Conservation (phyloP, 768 basidiomycete species). For the Trametes coccinea region DNA sequence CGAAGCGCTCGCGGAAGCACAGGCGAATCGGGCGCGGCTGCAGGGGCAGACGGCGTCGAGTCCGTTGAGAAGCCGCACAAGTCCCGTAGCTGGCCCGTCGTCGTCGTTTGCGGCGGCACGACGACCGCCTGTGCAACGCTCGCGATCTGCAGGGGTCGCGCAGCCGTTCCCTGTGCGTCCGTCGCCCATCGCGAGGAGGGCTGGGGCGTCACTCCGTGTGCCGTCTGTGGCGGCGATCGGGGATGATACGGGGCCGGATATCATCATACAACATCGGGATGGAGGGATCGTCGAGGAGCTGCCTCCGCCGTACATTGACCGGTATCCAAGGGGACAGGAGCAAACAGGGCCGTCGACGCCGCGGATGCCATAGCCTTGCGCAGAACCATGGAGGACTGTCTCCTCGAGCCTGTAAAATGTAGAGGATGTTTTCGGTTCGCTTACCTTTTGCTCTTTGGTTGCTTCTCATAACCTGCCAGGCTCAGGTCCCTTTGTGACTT, state of each 20-base stretch:
- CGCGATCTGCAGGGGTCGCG: constrained; percentile 10
- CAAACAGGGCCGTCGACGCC: neutral
- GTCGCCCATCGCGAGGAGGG: constrained; percentile 4
- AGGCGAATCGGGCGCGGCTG: constrained; percentile 21
- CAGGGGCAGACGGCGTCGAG: neutral
- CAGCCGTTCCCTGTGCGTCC: constrained; percentile 15
- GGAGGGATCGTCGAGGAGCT: constrained; percentile 42
- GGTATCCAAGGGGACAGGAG: neutral
- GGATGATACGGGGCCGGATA: constrained; percentile 29
- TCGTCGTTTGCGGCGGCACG: neutral
- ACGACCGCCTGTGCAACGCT: constrained; percentile 8
- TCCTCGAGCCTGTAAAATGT: neutral
- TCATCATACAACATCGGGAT: constrained; percentile 44
- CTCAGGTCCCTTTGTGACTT: constrained; percentile 4
- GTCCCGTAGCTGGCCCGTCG: constrained; percentile 6
- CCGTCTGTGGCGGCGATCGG: constrained; percentile 16
- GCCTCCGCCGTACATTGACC: constrained; percentile 42
- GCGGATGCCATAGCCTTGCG: neutral
- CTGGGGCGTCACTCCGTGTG: constrained; percentile 16
- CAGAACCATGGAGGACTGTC: neutral
- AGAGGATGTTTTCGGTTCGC: neutral
- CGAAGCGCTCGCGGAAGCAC: constrained; percentile 21
- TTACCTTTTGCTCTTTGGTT: neutral
- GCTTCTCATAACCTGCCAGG: constrained; percentile 13
- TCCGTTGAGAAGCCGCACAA: neutral